Conservation (phyloP, 108 stramenopile genomes). For the Nannochloropsis salina region DNA sequence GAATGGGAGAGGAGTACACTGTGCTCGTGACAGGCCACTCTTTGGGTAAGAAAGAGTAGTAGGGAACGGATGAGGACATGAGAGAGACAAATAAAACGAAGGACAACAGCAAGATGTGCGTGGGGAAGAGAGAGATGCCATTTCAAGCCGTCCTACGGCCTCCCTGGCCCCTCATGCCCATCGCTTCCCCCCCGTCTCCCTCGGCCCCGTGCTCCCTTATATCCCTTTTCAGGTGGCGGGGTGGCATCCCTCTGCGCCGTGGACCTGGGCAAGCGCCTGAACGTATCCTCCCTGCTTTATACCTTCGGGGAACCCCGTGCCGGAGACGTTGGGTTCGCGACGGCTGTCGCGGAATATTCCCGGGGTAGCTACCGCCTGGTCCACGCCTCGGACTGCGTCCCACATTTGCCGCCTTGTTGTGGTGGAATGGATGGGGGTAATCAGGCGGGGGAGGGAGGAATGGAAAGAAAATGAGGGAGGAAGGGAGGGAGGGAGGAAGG, state of each 20-base stretch:
- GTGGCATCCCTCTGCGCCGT: conserved; percentile 38
- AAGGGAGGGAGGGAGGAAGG: neutral
- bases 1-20: conserved; percentile 25
- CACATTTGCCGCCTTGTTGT: conserved; percentile 36
- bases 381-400: conserved; percentile 30
- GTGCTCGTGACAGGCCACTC: conserved; percentile 42
- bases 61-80: neutral
- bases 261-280: conserved; percentile 30
- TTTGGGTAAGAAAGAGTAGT: conserved; percentile 18
- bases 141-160: too few relatives aligned
- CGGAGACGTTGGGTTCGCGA: conserved; percentile 32
- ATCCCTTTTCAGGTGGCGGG: neutral
- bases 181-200: neutral
- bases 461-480: neutral
- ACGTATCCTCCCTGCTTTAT: conserved; percentile 29
- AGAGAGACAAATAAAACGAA: too few relatives aligned
- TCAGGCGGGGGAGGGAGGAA: neutral
- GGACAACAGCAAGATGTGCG: too few relatives aligned
- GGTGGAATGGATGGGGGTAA: conserved; percentile 15
- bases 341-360: neutral
- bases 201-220: neutral
- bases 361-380: conserved; percentile 38
- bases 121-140: too few relatives aligned
- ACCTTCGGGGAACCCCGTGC: conserved; percentile 37
- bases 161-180: neutral